Percentiles rank a stretch among this genome's conserved stretches.
phyloP scores from a whole-genome alignment of 2,329 filamentous ascomycete species.

The Trichoderma atroviride region DNA sequence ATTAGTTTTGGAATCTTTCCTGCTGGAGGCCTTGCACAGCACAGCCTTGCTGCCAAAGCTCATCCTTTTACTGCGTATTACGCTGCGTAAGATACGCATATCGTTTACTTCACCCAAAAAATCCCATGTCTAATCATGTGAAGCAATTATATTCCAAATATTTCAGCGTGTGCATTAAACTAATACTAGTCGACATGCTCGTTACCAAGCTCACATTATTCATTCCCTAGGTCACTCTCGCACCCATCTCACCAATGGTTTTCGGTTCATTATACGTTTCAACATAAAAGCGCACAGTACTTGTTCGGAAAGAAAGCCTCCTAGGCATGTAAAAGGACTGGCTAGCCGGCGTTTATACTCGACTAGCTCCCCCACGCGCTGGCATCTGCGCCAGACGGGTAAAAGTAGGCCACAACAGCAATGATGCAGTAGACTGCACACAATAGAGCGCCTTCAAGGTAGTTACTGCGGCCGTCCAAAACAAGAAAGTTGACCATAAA shows the following conservation, averaged over 20 bases:
- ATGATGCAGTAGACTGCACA: constrained; percentile 71
- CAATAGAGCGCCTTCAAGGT: constrained; percentile 75
- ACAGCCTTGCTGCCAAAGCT: not conserved
- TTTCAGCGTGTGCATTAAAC: not conserved
- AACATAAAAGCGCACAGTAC: not conserved
- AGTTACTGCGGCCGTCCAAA: constrained; percentile 82
- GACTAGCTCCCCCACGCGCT: constrained; percentile 43
- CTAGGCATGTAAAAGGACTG: not conserved
- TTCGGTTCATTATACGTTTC: not conserved
- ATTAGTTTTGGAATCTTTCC: not conserved
- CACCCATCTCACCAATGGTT: constrained; percentile 18
- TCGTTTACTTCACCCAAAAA: not conserved
- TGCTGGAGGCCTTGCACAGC: not conserved
- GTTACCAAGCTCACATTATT: not conserved
- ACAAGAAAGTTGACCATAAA: constrained; percentile 89
- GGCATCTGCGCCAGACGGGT: constrained; percentile 55
- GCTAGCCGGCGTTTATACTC: not conserved
- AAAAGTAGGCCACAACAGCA: constrained; percentile 67
- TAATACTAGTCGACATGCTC: not conserved
- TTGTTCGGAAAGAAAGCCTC: not conserved
- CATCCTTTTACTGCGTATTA: not conserved
- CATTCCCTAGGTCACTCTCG: no score
- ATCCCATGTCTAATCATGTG: not conserved
- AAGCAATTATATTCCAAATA: not conserved
- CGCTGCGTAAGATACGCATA: not conserved